Base-by-base conservation (phyloP, 345 rosid species). In the Acer negundo region DNA sequence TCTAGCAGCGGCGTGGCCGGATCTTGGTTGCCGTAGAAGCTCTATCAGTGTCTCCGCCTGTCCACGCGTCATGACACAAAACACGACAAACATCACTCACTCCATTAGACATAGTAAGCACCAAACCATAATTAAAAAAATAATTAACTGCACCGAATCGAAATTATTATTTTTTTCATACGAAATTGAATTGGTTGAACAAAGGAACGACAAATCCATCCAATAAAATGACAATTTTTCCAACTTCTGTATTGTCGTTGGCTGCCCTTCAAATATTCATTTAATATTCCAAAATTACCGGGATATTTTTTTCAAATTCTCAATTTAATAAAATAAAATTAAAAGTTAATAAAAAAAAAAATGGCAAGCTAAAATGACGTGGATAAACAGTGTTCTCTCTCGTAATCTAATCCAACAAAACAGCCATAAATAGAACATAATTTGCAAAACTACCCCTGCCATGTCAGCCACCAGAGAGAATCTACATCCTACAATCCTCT, bases 21-120 rank as follows among this genome's bases (percentile, higher is more conserved):
- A 91, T 91, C 98, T 92, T 77, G 97, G 96, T 83, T 89, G 98
- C 86, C 99, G 91, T 24, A 93, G 83, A 69, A 95, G 92, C 81
- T 89, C 86, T 69, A 88, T 90, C 78, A 95, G 82, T 59, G 90
- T 73, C 87, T 90, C 93, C 17, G 97, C 97, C 97, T 92, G 97
- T 82, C 80, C 87, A 23, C 82, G 70, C 67, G 67, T 51, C 64
- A 62, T 64, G 26, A 61, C 66, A 70, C 63, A 76, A 77, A 85
- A 78, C 66, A 65, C 80, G 82, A 88, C 85, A 80, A 61, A 40
- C 46, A 68, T 58, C 70, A 78, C 56, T 31, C 42, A 31, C 38
- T 35, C 38, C 56, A 49, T 86, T 16, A 70, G 77, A 56, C 69
- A 69, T 63, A 46, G 20, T 71, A 24, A 67, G 49, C 51, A 31